Base-by-base conservation (phyloP, 2,329 filamentous ascomycete species). In the Kalaharituber pfeilii region DNA sequence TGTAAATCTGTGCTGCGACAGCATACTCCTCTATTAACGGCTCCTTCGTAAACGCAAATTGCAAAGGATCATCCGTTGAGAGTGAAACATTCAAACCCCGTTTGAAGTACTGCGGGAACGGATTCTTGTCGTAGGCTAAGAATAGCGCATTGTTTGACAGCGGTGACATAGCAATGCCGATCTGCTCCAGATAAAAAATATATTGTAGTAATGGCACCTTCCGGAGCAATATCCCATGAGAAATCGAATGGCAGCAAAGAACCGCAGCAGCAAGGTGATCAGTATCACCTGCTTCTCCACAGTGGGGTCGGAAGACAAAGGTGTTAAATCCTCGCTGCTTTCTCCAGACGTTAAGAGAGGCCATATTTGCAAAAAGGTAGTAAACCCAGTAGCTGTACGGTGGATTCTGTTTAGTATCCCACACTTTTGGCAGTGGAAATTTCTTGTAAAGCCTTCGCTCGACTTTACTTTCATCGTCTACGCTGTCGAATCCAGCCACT, bases 351-450 rank as follows among this genome's bases (percentile, higher is more conserved):
- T 98, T 98, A 62, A 98, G 75, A 8, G 88, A 94, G 0, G 83
- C 77, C 68, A 95, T 86, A 68, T 98, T 98, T 59, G 91, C 81
- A 65, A 91, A 96, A 52, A 96, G 75, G 66, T 94, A 94, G 70
- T 98, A 98, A 66, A 96, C 84, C 91, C 91, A 98, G 70, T 98
- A 98, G 67, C 84, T 95, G 71, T 98, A 98, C 0, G 91, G 91
- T 13, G 91, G 91, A 65, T 98, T 98, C 68, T 96, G 88, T 64
- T 84, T 87, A 0, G 86, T 87, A 60, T 81, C 78, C 91, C 91
- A 98, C 53, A 80, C 80, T 58, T 80, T 84, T 3, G 91, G 89
- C 22, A 91, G 81, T 0, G 91, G 91, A 62, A 94, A 98, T 67
- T 98, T 98, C 65, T 82, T 84, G 71, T 87, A 94, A n/a, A 96